Evolutionary conservation across 495 filamentous ascomycete species (phyloP), one percentile per base, ranked within the genome.

Genomic region (Penicillium robsamsonii): DNA sequence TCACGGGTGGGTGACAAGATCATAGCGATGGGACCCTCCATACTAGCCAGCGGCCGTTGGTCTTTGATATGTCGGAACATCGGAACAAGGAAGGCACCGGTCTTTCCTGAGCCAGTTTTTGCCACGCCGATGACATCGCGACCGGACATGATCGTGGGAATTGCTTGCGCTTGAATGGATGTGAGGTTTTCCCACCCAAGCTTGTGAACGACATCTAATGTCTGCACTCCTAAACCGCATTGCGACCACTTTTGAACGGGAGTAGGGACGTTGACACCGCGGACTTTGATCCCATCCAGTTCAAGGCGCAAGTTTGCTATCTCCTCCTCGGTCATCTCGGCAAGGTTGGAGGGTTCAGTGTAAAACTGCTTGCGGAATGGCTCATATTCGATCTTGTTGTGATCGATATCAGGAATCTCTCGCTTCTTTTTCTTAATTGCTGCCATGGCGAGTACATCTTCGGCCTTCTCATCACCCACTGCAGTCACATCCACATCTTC

Each of bases 21-120:
- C 40, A 99, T 64, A 13, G 84, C 83, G 37, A 97, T 84, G 3
- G 95, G 91, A 1, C 95, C 95, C 57, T 97, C 95, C 59, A 88
- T 84, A 29, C 84, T 82, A 49, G 86, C 86, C n/a, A 97, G 73
- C 2, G 89, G 86, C 45, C 84, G 76, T 64, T 99, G 94, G 65
- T 97, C 94, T 65, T 92, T 95, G 74, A 99, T 96, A 67, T 99
- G 94, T 20, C 94, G 84, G 64, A 97, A 96, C 89, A 97, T 96
- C 18, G 94, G 94, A 17, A 99, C 79, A 13, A 93, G 70, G 66
- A 96, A 99, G 24, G 95, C 94, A 59, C 96, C 86, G 1, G 95
- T 99, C 71, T 99, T 99, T 61, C 95, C 95, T n/a, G 95, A 97
- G 4, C 95, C 95, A 18, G 95, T 99, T 71, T 97, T 97, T 3